Evolutionary conservation across 1,139 yeast genomes (phyloP).

Genomic region (Pichia sp.): DNA sequence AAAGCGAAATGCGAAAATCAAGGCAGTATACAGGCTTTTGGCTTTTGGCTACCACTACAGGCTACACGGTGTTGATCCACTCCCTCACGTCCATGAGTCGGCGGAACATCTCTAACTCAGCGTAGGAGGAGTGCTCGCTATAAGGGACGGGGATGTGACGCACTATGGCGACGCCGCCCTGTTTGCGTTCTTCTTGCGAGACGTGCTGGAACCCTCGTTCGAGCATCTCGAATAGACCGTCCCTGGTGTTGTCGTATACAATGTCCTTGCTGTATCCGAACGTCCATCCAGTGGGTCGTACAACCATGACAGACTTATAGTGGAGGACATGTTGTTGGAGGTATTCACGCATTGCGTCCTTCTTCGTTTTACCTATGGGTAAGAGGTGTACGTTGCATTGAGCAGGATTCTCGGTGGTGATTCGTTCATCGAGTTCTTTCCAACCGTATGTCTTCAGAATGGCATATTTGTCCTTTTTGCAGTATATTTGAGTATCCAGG

Average conservation of each 20-base stretch:
- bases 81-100: constrained; percentile 39
- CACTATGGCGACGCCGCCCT: constrained; percentile 2
- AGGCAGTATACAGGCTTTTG: too few relatives aligned
- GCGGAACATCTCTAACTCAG: constrained; percentile 66
- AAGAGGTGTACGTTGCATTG: constrained; percentile 64
- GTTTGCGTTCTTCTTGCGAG: not conserved
- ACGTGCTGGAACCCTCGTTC: constrained; percentile 7
- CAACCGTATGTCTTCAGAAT: constrained; percentile 38
- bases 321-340: constrained; percentile 40
- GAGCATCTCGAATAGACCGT: not conserved
- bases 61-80: constrained; percentile 72
- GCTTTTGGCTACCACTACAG: too few relatives aligned
- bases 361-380: constrained; percentile 35
- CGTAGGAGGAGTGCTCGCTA: constrained; percentile 87
- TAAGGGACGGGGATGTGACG: constrained; percentile 54
- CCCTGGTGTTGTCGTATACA: not conserved
- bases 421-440: constrained; percentile 21
- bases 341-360: constrained; percentile 40
- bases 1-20: too few relatives aligned
- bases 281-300: constrained; percentile 88
- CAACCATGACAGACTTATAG: constrained; percentile 54
- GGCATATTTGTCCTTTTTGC: constrained; percentile 39
- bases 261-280: too few relatives aligned
- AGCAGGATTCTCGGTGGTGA: constrained; percentile 35
- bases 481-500: constrained; percentile 49